phyloP scores from a whole-genome alignment of 129 eudicot species.

The Apium graveolens region DNA sequence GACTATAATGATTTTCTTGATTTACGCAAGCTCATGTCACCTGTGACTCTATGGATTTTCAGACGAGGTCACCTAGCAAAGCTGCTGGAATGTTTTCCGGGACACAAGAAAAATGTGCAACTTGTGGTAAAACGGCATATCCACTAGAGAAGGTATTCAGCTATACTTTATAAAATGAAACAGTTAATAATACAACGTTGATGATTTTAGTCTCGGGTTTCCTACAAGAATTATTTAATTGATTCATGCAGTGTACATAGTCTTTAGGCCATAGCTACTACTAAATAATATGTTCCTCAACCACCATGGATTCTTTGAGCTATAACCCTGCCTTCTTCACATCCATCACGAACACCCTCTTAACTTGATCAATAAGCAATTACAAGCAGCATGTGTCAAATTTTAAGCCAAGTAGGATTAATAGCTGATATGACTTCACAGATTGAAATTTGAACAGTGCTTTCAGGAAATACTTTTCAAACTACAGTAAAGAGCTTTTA shows the following conservation, averaged over 20 bases:
- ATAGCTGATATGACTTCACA: no score
- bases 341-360: not conserved
- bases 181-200: not conserved
- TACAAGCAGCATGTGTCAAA: not conserved
- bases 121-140: slow-evolving; percentile 95
- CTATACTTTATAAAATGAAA: not conserved
- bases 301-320: not conserved
- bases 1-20: slow-evolving; percentile 1
- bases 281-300: not conserved
- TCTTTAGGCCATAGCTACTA: not conserved
- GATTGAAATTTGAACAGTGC: not conserved
- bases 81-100: slow-evolving; percentile 99
- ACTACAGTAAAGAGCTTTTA: not conserved
- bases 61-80: slow-evolving; percentile 98
- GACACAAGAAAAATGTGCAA: slow-evolving; percentile 93
- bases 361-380: not conserved
- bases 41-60: slow-evolving; percentile 16
- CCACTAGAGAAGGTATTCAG: slow-evolving; percentile 83
- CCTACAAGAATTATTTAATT: not conserved
- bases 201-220: not conserved
- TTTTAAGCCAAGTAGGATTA: not conserved
- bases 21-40: slow-evolving; percentile 7
- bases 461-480: not conserved
- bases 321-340: not conserved
- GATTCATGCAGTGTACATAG: not conserved